Base-by-base conservation (phyloP, 768 basidiomycete genomes). In the Lenzites betulinus region DNA sequence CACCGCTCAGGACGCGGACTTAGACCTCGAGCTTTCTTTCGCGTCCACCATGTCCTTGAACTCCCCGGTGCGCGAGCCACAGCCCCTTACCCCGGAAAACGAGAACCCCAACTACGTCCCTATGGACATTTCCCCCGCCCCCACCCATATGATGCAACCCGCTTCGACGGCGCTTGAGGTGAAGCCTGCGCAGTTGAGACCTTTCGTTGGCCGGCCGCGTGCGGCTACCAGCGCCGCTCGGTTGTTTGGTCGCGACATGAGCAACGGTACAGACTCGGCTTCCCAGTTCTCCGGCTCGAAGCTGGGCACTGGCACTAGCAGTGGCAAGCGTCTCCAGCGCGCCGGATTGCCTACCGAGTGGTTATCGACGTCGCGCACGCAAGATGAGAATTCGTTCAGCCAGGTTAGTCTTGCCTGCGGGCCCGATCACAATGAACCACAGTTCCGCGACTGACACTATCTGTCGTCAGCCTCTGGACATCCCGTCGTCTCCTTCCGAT, bases 111-210 rank as follows among this genome's bases (percentile, higher is more conserved):
- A 78, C 63, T 76, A 81, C 51, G 80, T 87, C 52, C 82, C 89
- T 3, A 93, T 93, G 92, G 91, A 93, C 68, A 88, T 93, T 48
- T 93, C 91, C 3, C 92, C 92, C 9, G 83, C 81, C 23, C 87
- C 74, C 7, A 66, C 71, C 74, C 57, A 63, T 51, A 50, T 62
- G 48, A 30, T 60, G n/a, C 63, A 55, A 12, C 51, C 63, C 18
- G 28, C 41, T 25, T 20, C 49, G 3, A 18, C 59, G 4, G 51
- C 53, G 16, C 50, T 33, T 20, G 56, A 18, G 54, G 25, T 63
- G 64, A 67, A 52, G 35, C 65, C 69, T 51, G 55, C 70, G n/a
- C 67, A 66, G 59, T 62, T 53, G 28, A 75, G 70, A 63, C 68
- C 71, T 16, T 51, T 59, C 23, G 67, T 71, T 22, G 72, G 71